Percentiles rank a stretch among this genome's conserved stretches.
These are phyloP conservation scores for Didymella pomorum DNA, from an alignment of 2,329 filamentous ascomycete genomes.

Conservation along the genomic window DNA sequence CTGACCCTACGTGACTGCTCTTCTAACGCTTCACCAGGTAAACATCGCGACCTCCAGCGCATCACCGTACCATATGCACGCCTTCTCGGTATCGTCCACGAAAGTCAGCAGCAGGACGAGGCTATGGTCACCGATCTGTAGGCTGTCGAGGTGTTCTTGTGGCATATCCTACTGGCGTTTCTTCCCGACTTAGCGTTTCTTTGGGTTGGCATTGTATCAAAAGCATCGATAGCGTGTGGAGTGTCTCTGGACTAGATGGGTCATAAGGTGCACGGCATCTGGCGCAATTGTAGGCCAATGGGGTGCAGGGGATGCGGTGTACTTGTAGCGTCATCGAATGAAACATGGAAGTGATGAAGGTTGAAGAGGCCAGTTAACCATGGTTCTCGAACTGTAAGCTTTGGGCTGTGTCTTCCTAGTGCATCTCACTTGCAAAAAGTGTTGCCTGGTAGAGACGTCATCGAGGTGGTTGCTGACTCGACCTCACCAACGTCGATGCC, in stretches of 20 bases:
- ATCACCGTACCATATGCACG: conserved; percentile 95
- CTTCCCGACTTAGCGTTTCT: conserved; percentile 16
- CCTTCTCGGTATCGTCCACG: conserved; percentile 47
- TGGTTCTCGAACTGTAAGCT: not conserved
- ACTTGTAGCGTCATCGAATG: conserved; percentile 2
- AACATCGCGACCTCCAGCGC: conserved; percentile 92
- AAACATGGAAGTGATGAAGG: not conserved
- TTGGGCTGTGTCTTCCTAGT: not conserved
- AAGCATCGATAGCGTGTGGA: conserved; percentile 17
- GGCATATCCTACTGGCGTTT: conserved; percentile 4
- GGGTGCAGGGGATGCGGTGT: not conserved
- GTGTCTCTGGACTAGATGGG: conserved; percentile 7
- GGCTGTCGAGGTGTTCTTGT: not conserved
- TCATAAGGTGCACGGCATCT: conserved; percentile 11
- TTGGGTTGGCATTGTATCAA: conserved; percentile 18
- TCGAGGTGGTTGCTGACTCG: not conserved
- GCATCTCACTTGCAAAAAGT: conserved; percentile 1
- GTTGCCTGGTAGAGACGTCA: conserved; percentile 6
- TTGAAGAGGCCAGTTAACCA: not conserved
- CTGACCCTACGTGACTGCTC: conserved; percentile 7
- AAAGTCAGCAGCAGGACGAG: conserved; percentile 38
- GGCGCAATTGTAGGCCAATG: conserved; percentile 3
- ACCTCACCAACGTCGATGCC: not conserved
- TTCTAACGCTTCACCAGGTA: conserved; percentile 67
- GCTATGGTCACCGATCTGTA: conserved; percentile 49